A percentile compares a stretch with the other conserved stretches of the same genome.
Conservation (phyloP, 2,329 filamentous ascomycete genomes). For the Sporothrix dimorphospora region DNA sequence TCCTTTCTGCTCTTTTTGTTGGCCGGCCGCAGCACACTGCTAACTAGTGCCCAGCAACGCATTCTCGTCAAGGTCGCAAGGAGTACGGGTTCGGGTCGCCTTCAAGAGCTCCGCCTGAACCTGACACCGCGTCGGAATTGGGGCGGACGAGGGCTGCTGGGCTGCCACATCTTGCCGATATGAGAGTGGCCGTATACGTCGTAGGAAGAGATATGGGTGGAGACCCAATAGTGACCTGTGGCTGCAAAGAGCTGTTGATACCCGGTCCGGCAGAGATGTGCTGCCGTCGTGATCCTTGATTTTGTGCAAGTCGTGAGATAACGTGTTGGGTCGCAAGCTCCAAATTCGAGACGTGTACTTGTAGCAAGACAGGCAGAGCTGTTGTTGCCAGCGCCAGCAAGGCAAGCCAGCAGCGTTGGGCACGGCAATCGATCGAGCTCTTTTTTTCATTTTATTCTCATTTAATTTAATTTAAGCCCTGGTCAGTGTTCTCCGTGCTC, state of each 20-base stretch:
- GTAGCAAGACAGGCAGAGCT: background rate
- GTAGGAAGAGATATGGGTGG: background rate
- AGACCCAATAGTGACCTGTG: background rate
- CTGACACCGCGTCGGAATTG: slow-evolving; percentile 79
- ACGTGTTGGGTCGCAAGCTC: background rate
- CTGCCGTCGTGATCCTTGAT: background rate
- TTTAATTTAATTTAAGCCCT: slow-evolving; percentile 6
- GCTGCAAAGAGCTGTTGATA: slow-evolving; percentile 12
- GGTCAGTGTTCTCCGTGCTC: background rate
- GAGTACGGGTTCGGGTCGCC: slow-evolving; percentile 46
- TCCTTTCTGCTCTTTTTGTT: slow-evolving; percentile 1
- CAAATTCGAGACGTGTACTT: background rate
- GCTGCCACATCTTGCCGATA: slow-evolving; percentile 84
- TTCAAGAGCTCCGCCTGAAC: slow-evolving; percentile 67
- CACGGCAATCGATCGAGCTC: background rate
- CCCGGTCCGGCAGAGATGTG: background rate
- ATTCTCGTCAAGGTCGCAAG: slow-evolving; percentile 70
- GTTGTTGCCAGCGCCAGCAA: background rate
- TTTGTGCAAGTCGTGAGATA: background rate
- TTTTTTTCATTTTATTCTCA: background rate
- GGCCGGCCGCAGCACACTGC: background rate
- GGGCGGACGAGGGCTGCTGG: slow-evolving; percentile 87
- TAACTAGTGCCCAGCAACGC: slow-evolving; percentile 55
- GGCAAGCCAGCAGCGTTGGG: slow-evolving; percentile 14
- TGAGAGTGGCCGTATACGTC: slow-evolving; percentile 51